A percentile compares a stretch with the other conserved stretches of the same genome.
These are phyloP conservation scores for Boletus pseudopeckii DNA, from an alignment of 768 basidiomycete species.

Conservation along the genomic window DNA sequence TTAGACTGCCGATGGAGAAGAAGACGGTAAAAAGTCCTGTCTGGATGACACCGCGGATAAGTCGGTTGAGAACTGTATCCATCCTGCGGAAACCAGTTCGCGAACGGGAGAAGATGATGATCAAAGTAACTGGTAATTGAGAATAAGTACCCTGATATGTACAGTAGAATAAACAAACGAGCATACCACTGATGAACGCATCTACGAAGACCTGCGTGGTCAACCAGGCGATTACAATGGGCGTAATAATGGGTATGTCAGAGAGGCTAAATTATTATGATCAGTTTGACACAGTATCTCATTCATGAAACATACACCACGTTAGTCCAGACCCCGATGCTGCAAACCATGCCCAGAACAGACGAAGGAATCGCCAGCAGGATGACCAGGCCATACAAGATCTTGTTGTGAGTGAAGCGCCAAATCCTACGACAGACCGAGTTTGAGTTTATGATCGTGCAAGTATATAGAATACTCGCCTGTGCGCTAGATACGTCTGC, in stretches of 20 bases:
- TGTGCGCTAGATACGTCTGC: constrained; percentile 45
- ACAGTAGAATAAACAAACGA: neutral
- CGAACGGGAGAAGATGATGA: constrained; percentile 13
- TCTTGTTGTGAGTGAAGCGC: constrained; percentile 6
- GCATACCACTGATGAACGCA: constrained; percentile 41
- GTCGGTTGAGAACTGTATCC: constrained; percentile 36
- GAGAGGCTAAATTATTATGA: constrained; percentile 31
- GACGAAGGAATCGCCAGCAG: constrained; percentile 39
- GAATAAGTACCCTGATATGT: neutral
- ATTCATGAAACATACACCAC: constrained; percentile 31
- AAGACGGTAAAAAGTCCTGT: neutral
- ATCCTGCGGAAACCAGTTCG: constrained; percentile 51
- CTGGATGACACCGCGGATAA: constrained; percentile 10
- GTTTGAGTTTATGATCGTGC: neutral
- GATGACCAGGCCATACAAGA: constrained; percentile 35
- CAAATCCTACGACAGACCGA: constrained; percentile 9
- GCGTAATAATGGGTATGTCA: constrained; percentile 39
- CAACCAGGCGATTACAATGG: constrained; percentile 46
- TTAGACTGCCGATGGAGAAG: constrained; percentile 34
- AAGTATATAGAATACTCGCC: constrained; percentile 28
- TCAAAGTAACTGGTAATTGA: constrained; percentile 15
- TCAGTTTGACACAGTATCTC: neutral
- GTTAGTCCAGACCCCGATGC: constrained; percentile 42
- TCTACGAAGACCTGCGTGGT: constrained; percentile 44
- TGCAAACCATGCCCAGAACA: constrained; percentile 42